These are phyloP conservation scores for Ganoderma multipileum DNA, from an alignment of 1,284 basidiomycete species.

Conservation along the genomic window DNA sequence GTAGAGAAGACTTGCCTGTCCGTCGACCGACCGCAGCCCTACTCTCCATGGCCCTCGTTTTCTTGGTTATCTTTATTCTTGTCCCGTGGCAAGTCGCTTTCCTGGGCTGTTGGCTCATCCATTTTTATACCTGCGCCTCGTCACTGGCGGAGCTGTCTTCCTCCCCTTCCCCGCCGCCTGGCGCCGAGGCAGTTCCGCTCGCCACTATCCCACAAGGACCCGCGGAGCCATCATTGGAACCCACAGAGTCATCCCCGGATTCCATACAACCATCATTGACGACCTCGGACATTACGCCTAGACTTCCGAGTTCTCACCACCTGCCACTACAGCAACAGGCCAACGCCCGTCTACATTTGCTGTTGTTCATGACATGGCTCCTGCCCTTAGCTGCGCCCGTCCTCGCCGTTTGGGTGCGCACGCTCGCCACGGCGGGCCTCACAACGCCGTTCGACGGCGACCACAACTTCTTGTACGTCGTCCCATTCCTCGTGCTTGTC, in stretches of 20 bases:
- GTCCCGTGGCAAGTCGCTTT: slow-evolving; percentile 93
- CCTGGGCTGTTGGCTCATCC: slow-evolving; percentile 81
- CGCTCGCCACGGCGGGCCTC: slow-evolving; percentile 75
- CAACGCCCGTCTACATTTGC: slow-evolving; percentile 64
- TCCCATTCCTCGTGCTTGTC: slow-evolving; percentile 71
- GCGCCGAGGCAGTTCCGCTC: slow-evolving; percentile 21
- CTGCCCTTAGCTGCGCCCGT: slow-evolving; percentile 84
- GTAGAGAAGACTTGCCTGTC: slow-evolving; percentile 45
- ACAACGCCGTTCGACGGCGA: slow-evolving; percentile 81
- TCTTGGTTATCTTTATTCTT: slow-evolving; percentile 71
- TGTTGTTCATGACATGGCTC: slow-evolving; percentile 85
- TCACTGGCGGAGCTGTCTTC: slow-evolving; percentile 27
- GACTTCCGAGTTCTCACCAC: neutral
- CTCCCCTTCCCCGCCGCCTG: neutral
- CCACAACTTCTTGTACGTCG: slow-evolving; percentile 73
- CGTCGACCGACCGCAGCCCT: slow-evolving; percentile 51
- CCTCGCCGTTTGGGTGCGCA: slow-evolving; percentile 90
- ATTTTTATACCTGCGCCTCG: slow-evolving; percentile 68
- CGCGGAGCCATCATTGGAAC: neutral
- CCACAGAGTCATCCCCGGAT: neutral
- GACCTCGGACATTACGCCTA: neutral
- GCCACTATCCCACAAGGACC: slow-evolving; percentile 22
- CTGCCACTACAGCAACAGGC: slow-evolving; percentile 28
- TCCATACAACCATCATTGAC: neutral
- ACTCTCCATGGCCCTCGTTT: slow-evolving; percentile 67